phyloP scores from a whole-genome alignment of 805 yeast genomes.

The Wickerhamiella cacticola region DNA sequence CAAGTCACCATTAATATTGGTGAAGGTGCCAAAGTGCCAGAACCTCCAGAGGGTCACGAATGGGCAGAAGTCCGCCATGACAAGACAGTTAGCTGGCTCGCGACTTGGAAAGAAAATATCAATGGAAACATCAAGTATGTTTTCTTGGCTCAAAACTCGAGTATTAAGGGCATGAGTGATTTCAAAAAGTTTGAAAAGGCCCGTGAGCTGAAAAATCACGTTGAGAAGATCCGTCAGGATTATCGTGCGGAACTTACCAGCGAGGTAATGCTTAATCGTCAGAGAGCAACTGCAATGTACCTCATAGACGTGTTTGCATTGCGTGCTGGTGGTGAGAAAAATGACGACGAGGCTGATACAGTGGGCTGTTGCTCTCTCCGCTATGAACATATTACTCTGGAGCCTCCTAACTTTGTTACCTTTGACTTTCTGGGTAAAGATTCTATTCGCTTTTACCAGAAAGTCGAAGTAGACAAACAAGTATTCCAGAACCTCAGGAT shows the following conservation, averaged over 20 bases:
- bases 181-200: constrained; percentile 90
- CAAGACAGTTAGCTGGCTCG: constrained; percentile 86
- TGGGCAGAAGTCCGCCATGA: constrained; percentile 87
- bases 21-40: constrained; percentile 57
- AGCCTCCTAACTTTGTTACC: constrained; percentile 73
- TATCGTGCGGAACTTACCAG: constrained; percentile 60
- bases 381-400: constrained; percentile 74
- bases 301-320: constrained; percentile 84
- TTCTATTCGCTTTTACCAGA: constrained; percentile 82
- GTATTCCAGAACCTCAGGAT: constrained; percentile 80
- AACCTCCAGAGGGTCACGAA: constrained; percentile 71
- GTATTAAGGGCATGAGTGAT: constrained; percentile 84
- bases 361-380: constrained; percentile 95
- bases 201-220: constrained; percentile 62
- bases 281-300: constrained; percentile 87
- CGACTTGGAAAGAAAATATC: constrained; percentile 94
- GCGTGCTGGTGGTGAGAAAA: constrained; percentile 97
- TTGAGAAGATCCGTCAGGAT: constrained; percentile 61
- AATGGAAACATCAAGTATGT: constrained; percentile 77
- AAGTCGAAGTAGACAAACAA: constrained; percentile 82
- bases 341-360: constrained; percentile 95
- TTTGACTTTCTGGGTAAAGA: constrained; percentile 95
- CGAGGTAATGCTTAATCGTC: constrained; percentile 71
- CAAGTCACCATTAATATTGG: constrained; percentile 78
- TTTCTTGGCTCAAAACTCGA: constrained; percentile 79